A percentile compares a stretch with the other conserved stretches of the same genome.
Evolutionary conservation across 306 rosid species (phyloP).

Genomic region (Prunus davidiana): DNA sequence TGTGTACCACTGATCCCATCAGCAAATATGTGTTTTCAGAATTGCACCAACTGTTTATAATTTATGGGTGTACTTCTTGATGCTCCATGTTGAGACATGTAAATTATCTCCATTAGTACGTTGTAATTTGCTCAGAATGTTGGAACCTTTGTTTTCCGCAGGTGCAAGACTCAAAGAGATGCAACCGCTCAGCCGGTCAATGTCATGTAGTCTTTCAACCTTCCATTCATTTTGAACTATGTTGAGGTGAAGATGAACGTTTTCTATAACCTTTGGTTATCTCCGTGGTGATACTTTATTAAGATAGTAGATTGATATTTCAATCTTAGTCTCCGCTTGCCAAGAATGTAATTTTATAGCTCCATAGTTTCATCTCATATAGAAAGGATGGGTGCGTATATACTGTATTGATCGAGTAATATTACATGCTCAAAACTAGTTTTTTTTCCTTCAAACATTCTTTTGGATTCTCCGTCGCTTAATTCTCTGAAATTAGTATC

Average conservation of each 20-base stretch:
- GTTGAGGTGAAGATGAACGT: slow-evolving; percentile 15
- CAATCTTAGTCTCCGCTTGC: neutral
- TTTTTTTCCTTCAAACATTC: neutral
- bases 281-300: slow-evolving; percentile 19
- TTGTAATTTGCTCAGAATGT: neutral
- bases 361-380: slow-evolving; percentile 15
- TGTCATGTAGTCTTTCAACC: slow-evolving; percentile 38
- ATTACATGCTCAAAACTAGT: neutral
- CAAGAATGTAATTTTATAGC: slow-evolving; percentile 30
- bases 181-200: slow-evolving; percentile 54
- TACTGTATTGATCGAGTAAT: slow-evolving; percentile 16
- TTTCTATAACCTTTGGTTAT: slow-evolving; percentile 21
- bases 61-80: neutral
- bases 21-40: neutral
- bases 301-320: neutral
- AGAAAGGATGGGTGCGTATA: slow-evolving; percentile 23
- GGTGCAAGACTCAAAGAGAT: slow-evolving; percentile 78
- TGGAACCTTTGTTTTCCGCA: slow-evolving; percentile 34
- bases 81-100: neutral
- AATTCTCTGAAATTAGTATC: neutral
- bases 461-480: neutral
- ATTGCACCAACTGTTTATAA: neutral
- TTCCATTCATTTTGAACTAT: slow-evolving; percentile 26
- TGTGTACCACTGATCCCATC: no score
- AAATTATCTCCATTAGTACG: neutral